A percentile compares a stretch with the other conserved stretches of the same genome.
Evolutionary conservation across 179 eudicot genomes (phyloP).

Genomic region (Vitellaria paradoxa): DNA sequence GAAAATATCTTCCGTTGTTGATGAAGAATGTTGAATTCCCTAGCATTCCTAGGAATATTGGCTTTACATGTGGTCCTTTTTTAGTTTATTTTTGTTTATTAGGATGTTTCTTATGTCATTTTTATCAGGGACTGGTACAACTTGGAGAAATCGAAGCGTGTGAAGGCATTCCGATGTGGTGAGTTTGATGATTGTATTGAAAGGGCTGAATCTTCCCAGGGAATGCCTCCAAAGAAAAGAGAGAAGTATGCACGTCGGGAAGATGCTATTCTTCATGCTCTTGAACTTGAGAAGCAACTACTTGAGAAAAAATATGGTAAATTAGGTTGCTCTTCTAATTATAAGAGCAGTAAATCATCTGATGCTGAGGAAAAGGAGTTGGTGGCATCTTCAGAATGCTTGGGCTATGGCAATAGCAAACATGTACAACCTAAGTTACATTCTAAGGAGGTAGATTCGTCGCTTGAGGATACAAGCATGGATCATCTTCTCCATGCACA

Average conservation of each 20-base stretch:
- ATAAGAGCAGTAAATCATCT: conserved; percentile 31
- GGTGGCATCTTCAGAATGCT: conserved; percentile 32
- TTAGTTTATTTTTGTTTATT: conserved; percentile 3
- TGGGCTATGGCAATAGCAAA: conserved; percentile 47
- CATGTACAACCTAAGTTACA: conserved; percentile 28
- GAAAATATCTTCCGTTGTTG: background rate
- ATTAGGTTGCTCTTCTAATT: conserved; percentile 33
- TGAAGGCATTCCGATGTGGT: conserved; percentile 96
- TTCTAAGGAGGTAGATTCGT: conserved; percentile 31
- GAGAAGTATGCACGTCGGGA: conserved; percentile 97
- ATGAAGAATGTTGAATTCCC: background rate
- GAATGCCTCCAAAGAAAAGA: conserved; percentile 93
- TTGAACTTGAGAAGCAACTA: conserved; percentile 80
- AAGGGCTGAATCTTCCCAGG: conserved; percentile 84
- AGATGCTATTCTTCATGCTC: conserved; percentile 98
- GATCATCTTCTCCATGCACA: conserved; percentile 24
- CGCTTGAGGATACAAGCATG: conserved; percentile 32
- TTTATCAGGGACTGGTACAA: conserved; percentile 92
- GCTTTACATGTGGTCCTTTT: background rate
- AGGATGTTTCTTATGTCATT: conserved; percentile 13
- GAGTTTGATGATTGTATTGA: conserved; percentile 95
- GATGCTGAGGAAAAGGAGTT: conserved; percentile 36
- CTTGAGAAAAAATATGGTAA: conserved; percentile 60
- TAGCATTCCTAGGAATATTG: background rate
- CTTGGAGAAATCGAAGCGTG: conserved; percentile 97